phyloP scores from a whole-genome alignment of 805 yeast genomes.

The Kodamaea restingae region DNA sequence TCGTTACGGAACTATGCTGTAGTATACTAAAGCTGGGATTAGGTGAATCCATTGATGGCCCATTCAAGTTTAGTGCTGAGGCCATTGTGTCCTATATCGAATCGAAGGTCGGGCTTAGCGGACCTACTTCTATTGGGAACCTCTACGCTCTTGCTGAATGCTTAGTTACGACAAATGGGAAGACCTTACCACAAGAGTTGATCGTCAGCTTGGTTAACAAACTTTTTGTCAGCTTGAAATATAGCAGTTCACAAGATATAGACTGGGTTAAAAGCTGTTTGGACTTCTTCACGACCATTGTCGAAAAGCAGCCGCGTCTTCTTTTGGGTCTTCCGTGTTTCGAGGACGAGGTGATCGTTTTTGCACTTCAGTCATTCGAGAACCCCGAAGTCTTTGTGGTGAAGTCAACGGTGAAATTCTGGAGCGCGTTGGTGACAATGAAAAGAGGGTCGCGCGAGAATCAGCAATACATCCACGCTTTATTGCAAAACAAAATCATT shows the following conservation, averaged over 20 bases:
- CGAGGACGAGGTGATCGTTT: conserved; percentile 18
- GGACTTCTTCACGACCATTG: conserved; percentile 46
- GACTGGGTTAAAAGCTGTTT: conserved; percentile 53
- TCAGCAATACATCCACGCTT: conserved; percentile 24
- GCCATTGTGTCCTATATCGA: conserved; percentile 27
- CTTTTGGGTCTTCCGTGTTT: conserved; percentile 33
- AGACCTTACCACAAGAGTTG: conserved; percentile 24
- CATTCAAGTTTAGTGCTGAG: conserved; percentile 52
- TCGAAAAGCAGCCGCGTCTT: conserved; percentile 48
- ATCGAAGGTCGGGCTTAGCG: conserved; percentile 26
- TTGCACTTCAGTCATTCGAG: conserved; percentile 35
- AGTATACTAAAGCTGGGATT: conserved; percentile 61
- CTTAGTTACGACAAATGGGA: conserved; percentile 36
- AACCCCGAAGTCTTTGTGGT: conserved; percentile 55
- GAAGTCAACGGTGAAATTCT: conserved; percentile 50
- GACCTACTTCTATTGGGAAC: conserved; percentile 36
- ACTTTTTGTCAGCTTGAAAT: conserved; percentile 34
- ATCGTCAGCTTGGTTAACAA: conserved; percentile 35
- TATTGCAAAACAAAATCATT: conserved; percentile 14
- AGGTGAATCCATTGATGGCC: conserved; percentile 58
- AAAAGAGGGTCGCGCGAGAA: conserved; percentile 45
- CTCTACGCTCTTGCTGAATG: conserved; percentile 45
- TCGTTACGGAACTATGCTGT: conserved; percentile 61
- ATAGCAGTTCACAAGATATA: conserved; percentile 47
- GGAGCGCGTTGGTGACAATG: conserved; percentile 47